Conservation (phyloP, 1,139 yeast species). For the Pichia sorboxylosa region DNA sequence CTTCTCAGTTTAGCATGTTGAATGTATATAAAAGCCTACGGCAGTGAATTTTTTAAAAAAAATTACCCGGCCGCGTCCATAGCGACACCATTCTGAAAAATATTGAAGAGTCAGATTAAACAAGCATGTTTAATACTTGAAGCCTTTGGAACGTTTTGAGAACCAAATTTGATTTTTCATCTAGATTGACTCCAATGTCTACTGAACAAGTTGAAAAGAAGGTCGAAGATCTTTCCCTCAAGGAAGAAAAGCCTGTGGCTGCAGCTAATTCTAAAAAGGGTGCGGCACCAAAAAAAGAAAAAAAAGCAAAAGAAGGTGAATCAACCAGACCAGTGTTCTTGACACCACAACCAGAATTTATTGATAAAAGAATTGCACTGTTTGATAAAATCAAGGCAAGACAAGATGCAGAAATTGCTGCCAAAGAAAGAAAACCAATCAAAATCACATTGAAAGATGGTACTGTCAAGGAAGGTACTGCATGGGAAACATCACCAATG, state of each 20-base stretch:
- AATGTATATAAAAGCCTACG: too few relatives aligned
- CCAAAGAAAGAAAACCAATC: conserved; percentile 48
- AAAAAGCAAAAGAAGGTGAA: conserved; percentile 20
- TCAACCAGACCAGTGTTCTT: conserved; percentile 35
- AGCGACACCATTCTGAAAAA: too few relatives aligned
- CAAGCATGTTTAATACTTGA: too few relatives aligned
- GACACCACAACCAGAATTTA: conserved; percentile 73
- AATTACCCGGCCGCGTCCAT: too few relatives aligned
- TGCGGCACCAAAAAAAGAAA: conserved; percentile 19
- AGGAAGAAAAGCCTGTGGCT: conserved; percentile 8
- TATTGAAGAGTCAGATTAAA: too few relatives aligned
- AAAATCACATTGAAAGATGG: conserved; percentile 84
- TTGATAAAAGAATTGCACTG: conserved; percentile 65
- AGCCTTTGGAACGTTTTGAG: too few relatives aligned
- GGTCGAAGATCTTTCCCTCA: conserved; percentile 41
- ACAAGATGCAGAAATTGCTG: conserved; percentile 61
- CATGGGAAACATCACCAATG: conserved; percentile 87
- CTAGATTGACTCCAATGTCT: too few relatives aligned
- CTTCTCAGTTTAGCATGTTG: too few relatives aligned
- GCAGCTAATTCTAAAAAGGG: conserved; percentile 2
- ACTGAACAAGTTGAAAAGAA: conserved; percentile 34
- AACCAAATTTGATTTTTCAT: too few relatives aligned
- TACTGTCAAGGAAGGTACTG: conserved; percentile 57
- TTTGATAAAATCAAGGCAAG: conserved; percentile 74
- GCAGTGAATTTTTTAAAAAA: too few relatives aligned